These are phyloP conservation scores for Pochonia chlamydosporia DNA, from an alignment of 2,329 filamentous ascomycete genomes.

Conservation along the genomic window DNA sequence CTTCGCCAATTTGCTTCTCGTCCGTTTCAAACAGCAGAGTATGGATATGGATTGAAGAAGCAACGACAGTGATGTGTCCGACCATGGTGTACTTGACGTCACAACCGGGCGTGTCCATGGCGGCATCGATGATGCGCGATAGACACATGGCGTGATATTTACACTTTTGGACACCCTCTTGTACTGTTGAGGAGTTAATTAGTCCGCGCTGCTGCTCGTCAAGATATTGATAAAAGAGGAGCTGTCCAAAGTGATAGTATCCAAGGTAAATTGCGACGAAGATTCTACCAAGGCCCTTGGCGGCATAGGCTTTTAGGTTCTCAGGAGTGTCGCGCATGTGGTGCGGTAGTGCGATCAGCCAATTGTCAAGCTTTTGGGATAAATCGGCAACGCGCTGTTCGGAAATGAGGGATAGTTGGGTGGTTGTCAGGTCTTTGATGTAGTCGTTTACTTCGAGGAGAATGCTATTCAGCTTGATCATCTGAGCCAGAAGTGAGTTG, in stretches of 20 bases:
- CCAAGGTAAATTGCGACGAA: constrained; percentile 40
- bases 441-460: too few species aligned
- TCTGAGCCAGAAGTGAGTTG: too few species aligned
- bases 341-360: constrained; percentile 22
- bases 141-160: constrained; percentile 32
- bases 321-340: constrained; percentile 29
- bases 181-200: constrained; percentile 23
- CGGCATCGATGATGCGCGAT: constrained; percentile 33
- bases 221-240: constrained; percentile 43
- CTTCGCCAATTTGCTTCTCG: constrained; percentile 26
- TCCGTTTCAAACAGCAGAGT: constrained; percentile 35
- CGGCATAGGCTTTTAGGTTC: constrained; percentile 31
- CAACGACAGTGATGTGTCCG: constrained; percentile 39
- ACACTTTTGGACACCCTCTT: constrained; percentile 22
- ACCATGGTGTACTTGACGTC: constrained; percentile 38
- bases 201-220: constrained; percentile 19
- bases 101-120: constrained; percentile 28
- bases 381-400: not conserved
- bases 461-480: too few species aligned
- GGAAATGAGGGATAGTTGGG: too few species aligned
- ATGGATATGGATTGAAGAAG: constrained; percentile 40
- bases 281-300: constrained; percentile 32
- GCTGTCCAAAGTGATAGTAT: constrained; percentile 39
- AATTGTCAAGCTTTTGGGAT: not conserved
- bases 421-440: too few species aligned